Evolutionary conservation across 306 rosid genomes (phyloP), one percentile per base, ranked within the genome.

Genomic region (Canavalia gladiata): DNA sequence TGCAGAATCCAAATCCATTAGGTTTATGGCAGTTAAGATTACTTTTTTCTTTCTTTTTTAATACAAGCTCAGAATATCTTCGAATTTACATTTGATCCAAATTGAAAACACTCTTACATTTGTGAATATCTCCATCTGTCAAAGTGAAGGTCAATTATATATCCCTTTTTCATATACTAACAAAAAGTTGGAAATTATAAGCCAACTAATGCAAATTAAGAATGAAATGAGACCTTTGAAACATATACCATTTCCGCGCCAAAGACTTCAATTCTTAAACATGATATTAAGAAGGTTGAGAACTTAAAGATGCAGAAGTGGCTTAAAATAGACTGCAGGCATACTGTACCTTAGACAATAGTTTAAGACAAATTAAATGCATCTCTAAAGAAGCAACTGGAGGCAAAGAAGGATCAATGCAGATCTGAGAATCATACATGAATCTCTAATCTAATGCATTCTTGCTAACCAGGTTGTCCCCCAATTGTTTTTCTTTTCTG

Each of bases 71-170:
- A 63, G 42, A 35, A 60, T 55, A 62, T 54, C 29, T 52, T 60
- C 35, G 47, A 30, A 57, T 81, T 81, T 81, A 52, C 80, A 81
- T 81, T 68, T 54, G 33, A 59, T 43, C 50, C 59, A 56, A 71
- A 51, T 65, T 54, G 45, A 47, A 41, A 72, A 66, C 58, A 72
- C 76, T 69, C 70, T 52, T 63, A 70, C 31, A 41, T 11, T 43
- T n/a, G 58, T 28, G 39, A 45, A 65, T 64, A 83, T 65, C 63
- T 45, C 55, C 69, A 71, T 73, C 3, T n/a, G 67, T 12, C 76
- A 68, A 51, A 83, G 52, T 71, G 56, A 69, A 72, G 50, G 77
- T 56, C 60, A 47, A 55, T 43, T 31, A 55, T 45, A 72, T 78
- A 78, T 63, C 35, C 63, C 56, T 13, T 55, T 72, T 74, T 45